Conservation (phyloP, 352 stramenopile species). For the Phytophthora europaea region DNA sequence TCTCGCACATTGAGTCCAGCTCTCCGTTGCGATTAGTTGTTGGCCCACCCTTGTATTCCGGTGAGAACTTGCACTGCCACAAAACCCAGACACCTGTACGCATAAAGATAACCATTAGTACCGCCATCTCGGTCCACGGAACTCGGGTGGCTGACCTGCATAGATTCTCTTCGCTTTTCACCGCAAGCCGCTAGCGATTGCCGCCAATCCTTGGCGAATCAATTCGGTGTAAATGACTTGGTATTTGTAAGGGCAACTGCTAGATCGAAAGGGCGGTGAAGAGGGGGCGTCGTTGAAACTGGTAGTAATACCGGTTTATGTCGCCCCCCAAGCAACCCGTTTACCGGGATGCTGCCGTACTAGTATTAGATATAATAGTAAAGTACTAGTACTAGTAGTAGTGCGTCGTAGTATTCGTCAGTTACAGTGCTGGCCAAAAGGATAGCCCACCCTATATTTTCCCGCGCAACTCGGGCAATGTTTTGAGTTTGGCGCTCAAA, state of each 20-base stretch:
- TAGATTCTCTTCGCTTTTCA: background rate
- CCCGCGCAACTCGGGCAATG: no score
- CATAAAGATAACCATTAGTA: background rate
- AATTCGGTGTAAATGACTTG: background rate
- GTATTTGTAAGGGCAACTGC: slow-evolving; percentile 2
- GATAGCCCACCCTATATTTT: no score
- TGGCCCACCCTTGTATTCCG: background rate
- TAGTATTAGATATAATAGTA: no score
- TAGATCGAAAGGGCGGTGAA: background rate
- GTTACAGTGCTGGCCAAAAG: no score
- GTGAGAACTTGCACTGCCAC: slow-evolving; percentile 4
- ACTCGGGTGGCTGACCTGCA: background rate
- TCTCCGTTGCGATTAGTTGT: slow-evolving; percentile 1
- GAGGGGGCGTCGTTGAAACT: no score
- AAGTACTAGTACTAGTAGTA: no score
- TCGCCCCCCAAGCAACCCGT: no score
- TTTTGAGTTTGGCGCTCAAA: no score
- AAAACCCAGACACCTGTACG: background rate
- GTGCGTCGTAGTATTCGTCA: no score
- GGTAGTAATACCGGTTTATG: no score
- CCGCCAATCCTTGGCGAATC: slow-evolving; percentile 1
- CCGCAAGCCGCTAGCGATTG: background rate
- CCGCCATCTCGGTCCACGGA: background rate
- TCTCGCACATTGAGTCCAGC: slow-evolving; percentile 3
- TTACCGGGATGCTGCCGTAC: no score